Base-by-base conservation (phyloP, 345 rosid species). In the Pistacia integerrima region DNA sequence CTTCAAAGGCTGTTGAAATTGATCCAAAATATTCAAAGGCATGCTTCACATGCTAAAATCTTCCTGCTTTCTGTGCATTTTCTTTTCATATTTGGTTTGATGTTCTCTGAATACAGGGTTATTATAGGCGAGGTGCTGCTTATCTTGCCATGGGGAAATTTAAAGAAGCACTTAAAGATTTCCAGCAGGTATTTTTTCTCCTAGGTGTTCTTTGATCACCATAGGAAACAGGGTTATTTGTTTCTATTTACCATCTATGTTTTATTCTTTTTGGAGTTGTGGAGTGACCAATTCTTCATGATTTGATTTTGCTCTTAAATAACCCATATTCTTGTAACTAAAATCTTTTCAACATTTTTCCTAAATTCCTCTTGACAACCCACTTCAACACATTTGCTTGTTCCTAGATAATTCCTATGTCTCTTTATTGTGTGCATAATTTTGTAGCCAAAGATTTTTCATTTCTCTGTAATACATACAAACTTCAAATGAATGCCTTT, bases 101-200 rank as follows among this genome's bases (percentile, higher is more conserved):
- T 77, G 65, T 77, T 66, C 58, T 57, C 38, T 74, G 69, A 51
- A 69, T 69, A 51, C 91, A 93, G 99, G 97, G 98, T 64, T 96
- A 92, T 77, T 96, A 93, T 80, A 86, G 99, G 80, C 91, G 99
- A 10, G 99, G 99, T 76, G 99, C 98, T 57, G 98, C 98, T 16
- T 79, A 87, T 85, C 98, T 96, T 76, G 96, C 97, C 73, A 90
- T 93, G 99, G 99, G 98, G 8, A 96, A 96, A 70, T 93, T 93
- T 66, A 96, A 89, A 84, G 99, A 96, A 22, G 99, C 99, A 36
- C 83, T 96, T 52, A 93, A 90, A 84, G 98, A 96, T 87, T 96
- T 96, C 82, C 99, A 92, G 75, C 99, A 93, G 97, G 99, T 89
- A 74, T 74, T 69, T 74, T 64, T 76, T 60, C 17, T 46, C 30